phyloP scores from a whole-genome alignment of 2,329 filamentous ascomycete species.

The Incumbomyces lentus region DNA sequence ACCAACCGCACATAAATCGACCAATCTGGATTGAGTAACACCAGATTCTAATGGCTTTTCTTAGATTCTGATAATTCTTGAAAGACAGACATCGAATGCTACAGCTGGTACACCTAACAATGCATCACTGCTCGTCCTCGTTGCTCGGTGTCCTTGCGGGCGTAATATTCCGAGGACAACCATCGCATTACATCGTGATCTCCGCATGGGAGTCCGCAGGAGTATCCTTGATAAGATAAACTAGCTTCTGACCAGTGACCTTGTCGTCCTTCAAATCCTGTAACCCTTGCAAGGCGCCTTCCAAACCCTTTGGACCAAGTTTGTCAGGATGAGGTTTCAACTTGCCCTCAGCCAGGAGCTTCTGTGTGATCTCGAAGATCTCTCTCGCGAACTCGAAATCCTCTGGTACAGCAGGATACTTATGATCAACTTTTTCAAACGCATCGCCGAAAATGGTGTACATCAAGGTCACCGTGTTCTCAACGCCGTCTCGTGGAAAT shows the following conservation, averaged over 20 bases:
- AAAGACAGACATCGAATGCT: too few relatives aligned
- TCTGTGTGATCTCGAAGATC: slow-evolving; percentile 32
- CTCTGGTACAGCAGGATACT: slow-evolving; percentile 21
- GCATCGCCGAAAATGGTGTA: slow-evolving; percentile 28
- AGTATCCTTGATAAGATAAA: slow-evolving; percentile 31
- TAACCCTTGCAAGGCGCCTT: slow-evolving; percentile 37
- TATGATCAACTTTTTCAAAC: slow-evolving; percentile 14
- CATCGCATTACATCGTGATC: background rate
- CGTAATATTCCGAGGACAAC: background rate
- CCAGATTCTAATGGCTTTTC: too few relatives aligned
- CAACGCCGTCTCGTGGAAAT: slow-evolving; percentile 26
- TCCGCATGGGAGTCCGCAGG: slow-evolving; percentile 5
- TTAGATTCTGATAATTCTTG: too few relatives aligned
- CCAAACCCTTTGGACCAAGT: slow-evolving; percentile 33
- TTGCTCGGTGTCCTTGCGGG: too few relatives aligned
- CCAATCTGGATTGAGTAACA: background rate
- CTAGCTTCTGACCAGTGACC: slow-evolving; percentile 40
- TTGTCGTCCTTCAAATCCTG: slow-evolving; percentile 34
- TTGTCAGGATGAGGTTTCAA: slow-evolving; percentile 35
- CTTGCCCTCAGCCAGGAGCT: slow-evolving; percentile 33
- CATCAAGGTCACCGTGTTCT: slow-evolving; percentile 23
- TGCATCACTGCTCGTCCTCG: too few relatives aligned
- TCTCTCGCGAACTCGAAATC: slow-evolving; percentile 34
- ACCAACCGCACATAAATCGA: background rate
- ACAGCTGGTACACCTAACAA: too few relatives aligned